phyloP scores from a whole-genome alignment of 1,139 yeast species.

The Geotrichum candidum region DNA sequence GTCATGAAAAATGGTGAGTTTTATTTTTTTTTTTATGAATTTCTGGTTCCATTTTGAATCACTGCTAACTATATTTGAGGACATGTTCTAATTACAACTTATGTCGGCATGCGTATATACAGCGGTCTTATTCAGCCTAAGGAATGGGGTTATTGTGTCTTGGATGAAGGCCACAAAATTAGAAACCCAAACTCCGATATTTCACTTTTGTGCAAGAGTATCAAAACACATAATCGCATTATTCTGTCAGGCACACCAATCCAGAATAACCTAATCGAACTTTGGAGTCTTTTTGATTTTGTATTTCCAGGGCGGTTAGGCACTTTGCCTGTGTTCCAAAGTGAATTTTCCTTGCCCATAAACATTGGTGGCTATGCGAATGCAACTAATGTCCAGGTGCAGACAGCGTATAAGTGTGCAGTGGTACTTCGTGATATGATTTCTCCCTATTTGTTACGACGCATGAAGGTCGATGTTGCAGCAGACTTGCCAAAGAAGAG shows the following conservation, averaged over 20 bases:
- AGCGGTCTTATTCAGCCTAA: slow-evolving; percentile 59
- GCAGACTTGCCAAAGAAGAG: slow-evolving; percentile 88
- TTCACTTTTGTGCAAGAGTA: slow-evolving; percentile 74
- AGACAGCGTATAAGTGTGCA: slow-evolving; percentile 94
- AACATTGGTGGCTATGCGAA: slow-evolving; percentile 98
- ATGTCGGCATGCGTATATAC: slow-evolving; percentile 81
- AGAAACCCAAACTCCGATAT: slow-evolving; percentile 91
- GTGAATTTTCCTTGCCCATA: slow-evolving; percentile 86
- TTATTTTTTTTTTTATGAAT: not conserved
- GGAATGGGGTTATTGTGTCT: slow-evolving; percentile 83
- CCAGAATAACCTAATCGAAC: slow-evolving; percentile 82
- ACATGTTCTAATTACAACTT: slow-evolving; percentile 83
- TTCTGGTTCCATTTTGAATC: not conserved
- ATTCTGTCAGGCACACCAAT: slow-evolving; percentile 95
- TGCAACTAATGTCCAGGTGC: slow-evolving; percentile 93
- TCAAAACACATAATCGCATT: slow-evolving; percentile 73
- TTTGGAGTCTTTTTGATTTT: slow-evolving; percentile 94
- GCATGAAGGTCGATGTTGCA: slow-evolving; percentile 95
- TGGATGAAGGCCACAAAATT: slow-evolving; percentile 96
- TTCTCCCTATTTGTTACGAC: slow-evolving; percentile 77
- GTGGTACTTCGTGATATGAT: slow-evolving; percentile 81
- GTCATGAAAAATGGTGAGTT: slow-evolving; percentile 47
- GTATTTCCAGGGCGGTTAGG: slow-evolving; percentile 92
- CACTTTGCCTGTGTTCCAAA: slow-evolving; percentile 89
- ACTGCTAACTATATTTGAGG: slow-evolving; percentile 6